phyloP scores from a whole-genome alignment of 2,329 filamentous ascomycete genomes.

The Pestalotiopsis sp. region DNA sequence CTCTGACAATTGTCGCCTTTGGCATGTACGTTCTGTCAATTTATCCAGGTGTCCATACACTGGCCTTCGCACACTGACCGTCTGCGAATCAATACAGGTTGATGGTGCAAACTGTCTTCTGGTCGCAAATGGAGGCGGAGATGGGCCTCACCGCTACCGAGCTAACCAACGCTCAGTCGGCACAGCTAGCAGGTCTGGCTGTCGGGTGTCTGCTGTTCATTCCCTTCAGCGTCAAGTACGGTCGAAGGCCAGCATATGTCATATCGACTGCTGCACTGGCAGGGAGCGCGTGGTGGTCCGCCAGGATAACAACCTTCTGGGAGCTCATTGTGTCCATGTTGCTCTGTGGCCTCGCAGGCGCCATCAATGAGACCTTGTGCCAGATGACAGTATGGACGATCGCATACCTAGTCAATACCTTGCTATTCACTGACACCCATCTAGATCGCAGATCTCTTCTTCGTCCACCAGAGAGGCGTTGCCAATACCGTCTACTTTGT shows the following conservation, averaged over 20 bases:
- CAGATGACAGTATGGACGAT: slow-evolving; percentile 36
- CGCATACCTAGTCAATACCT: not conserved
- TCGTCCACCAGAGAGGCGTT: slow-evolving; percentile 31
- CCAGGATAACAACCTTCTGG: slow-evolving; percentile 18
- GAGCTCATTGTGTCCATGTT: slow-evolving; percentile 28
- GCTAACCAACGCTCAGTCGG: slow-evolving; percentile 28
- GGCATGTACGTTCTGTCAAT: slow-evolving; percentile 15
- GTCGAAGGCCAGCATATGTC: slow-evolving; percentile 33
- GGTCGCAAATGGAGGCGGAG: slow-evolving; percentile 34
- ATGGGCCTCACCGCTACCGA: slow-evolving; percentile 26
- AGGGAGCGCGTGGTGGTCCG: slow-evolving; percentile 24
- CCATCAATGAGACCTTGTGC: slow-evolving; percentile 39
- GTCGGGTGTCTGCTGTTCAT: slow-evolving; percentile 36
- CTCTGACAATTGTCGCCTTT: slow-evolving; percentile 29
- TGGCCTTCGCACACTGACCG: too few relatives aligned
- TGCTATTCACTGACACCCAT: not conserved
- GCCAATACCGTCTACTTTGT: slow-evolving; percentile 34
- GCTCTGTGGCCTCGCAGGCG: slow-evolving; percentile 35
- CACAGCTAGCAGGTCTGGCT: slow-evolving; percentile 32
- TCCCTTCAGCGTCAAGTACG: slow-evolving; percentile 35
- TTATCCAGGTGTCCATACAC: too few relatives aligned
- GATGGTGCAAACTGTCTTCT: slow-evolving; percentile 29
- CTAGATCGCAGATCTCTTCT: slow-evolving; percentile 34
- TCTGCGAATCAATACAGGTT: slow-evolving; percentile 13
- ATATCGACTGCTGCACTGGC: slow-evolving; percentile 22